Percentiles rank a stretch among this genome's conserved stretches.
phyloP scores from a whole-genome alignment of 257 asterid genomes.

The Solanum pimpinellifolium region DNA sequence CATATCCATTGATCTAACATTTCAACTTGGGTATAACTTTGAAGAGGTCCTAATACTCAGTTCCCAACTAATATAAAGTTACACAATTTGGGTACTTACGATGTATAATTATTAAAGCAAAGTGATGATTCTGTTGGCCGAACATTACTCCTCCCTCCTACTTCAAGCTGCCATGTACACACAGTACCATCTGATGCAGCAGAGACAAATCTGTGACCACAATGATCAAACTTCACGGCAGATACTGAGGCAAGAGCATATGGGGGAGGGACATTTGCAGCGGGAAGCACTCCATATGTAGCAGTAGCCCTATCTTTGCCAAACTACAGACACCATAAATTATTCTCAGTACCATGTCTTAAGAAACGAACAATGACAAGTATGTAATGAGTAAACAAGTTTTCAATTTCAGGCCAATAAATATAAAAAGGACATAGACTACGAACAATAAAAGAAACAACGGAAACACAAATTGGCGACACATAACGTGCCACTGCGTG shows the following conservation, averaged over 20 bases:
- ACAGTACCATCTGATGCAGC: constrained; percentile 95
- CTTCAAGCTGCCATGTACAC: constrained; percentile 98
- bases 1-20: neutral
- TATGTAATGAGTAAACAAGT: neutral
- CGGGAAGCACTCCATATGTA: constrained; percentile 94
- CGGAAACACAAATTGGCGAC: neutral
- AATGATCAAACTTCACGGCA: constrained; percentile 74
- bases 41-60: neutral
- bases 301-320: constrained; percentile 86
- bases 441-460: neutral
- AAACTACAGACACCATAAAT: constrained; percentile 52
- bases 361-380: neutral
- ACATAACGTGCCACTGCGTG: neutral
- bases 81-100: constrained; percentile 36
- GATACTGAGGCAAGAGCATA: constrained; percentile 87
- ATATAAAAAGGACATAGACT: neutral
- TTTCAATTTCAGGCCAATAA: neutral
- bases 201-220: constrained; percentile 91
- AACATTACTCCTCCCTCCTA: constrained; percentile 88
- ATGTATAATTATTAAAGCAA: constrained; percentile 84
- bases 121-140: constrained; percentile 79
- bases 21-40: neutral
- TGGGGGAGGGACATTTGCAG: constrained; percentile 92
- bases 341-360: constrained; percentile 3
- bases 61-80: neutral